A percentile compares a stretch with the other conserved stretches of the same genome.
phyloP scores from a whole-genome alignment of 2,329 filamentous ascomycete genomes.

The Gaeumannomyces sp. region DNA sequence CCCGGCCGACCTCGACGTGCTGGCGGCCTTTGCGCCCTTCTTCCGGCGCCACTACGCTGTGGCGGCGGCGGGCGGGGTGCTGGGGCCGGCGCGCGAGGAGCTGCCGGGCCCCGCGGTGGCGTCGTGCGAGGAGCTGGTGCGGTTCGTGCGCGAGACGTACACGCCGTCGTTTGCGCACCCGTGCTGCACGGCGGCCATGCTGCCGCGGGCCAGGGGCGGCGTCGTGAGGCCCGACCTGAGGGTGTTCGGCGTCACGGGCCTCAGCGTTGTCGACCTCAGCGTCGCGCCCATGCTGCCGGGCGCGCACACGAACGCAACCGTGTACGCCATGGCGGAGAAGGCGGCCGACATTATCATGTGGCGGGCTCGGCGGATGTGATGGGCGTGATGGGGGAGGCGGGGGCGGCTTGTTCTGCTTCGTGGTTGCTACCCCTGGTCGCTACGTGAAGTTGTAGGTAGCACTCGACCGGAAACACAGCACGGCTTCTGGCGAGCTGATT shows the following conservation, averaged over 20 bases:
- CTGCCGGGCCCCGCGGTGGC: too few species aligned
- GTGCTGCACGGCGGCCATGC: conserved; percentile 19
- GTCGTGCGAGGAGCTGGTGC: too few species aligned
- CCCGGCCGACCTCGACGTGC: conserved; percentile 12
- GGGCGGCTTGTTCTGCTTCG: too few species aligned
- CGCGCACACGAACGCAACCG: conserved; percentile 18
- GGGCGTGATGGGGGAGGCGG: not conserved
- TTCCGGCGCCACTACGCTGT: too few species aligned
- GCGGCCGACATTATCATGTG: conserved; percentile 4
- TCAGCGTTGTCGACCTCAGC: conserved; percentile 20
- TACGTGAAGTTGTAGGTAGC: too few species aligned
- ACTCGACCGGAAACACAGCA: too few species aligned
- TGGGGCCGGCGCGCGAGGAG: too few species aligned
- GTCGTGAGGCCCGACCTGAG: conserved; percentile 8
- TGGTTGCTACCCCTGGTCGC: too few species aligned
- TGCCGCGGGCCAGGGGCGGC: conserved; percentile 16
- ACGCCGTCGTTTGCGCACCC: conserved; percentile 13
- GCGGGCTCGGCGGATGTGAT: not conserved
- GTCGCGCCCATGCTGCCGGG: conserved; percentile 16
- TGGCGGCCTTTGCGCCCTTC: not conserved
- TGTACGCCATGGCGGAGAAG: conserved; percentile 17
- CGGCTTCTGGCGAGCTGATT: too few species aligned
- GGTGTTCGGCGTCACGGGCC: conserved; percentile 17
- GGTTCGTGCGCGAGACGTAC: conserved; percentile 8
- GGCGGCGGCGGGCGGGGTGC: too few species aligned